A percentile compares a stretch with the other conserved stretches of the same genome.
These are phyloP conservation scores for Botryotinia convoluta DNA, from an alignment of 2,329 filamentous ascomycete species.

Conservation along the genomic window DNA sequence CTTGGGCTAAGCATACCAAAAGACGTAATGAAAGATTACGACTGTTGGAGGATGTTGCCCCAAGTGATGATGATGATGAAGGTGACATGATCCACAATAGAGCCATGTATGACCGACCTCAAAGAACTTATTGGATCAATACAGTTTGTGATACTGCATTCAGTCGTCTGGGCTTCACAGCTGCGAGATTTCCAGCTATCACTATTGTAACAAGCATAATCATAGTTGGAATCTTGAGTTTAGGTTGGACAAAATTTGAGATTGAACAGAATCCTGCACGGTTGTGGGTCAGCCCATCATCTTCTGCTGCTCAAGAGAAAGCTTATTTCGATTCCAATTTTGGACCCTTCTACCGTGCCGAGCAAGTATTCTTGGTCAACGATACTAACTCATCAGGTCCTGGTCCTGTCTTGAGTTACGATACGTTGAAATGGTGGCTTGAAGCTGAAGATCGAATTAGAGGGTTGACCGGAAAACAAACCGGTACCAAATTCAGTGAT, in stretches of 20 bases:
- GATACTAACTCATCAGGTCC: slow-evolving; percentile 64
- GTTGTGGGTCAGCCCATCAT: slow-evolving; percentile 95
- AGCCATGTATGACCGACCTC: slow-evolving; percentile 75
- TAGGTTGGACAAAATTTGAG: slow-evolving; percentile 86
- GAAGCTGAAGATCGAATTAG: slow-evolving; percentile 77
- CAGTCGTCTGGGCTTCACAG: slow-evolving; percentile 72
- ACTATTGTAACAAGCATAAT: slow-evolving; percentile 77
- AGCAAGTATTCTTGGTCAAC: slow-evolving; percentile 92
- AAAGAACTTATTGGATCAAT: slow-evolving; percentile 79
- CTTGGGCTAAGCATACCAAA: slow-evolving; percentile 69
- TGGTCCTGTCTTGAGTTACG: slow-evolving; percentile 80
- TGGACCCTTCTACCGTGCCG: slow-evolving; percentile 90
- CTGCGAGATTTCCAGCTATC: slow-evolving; percentile 78
- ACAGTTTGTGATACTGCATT: slow-evolving; percentile 78
- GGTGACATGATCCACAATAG: slow-evolving; percentile 76
- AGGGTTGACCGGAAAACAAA: slow-evolving; percentile 66
- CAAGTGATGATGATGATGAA: slow-evolving; percentile 92
- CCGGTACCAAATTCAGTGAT: slow-evolving; percentile 70
- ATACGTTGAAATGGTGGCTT: slow-evolving; percentile 92
- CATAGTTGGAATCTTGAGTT: slow-evolving; percentile 72
- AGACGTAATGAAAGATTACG: slow-evolving; percentile 80
- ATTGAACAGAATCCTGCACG: slow-evolving; percentile 87
- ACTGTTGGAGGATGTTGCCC: slow-evolving; percentile 77
- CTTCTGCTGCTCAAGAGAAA: slow-evolving; percentile 87
- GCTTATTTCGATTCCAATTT: slow-evolving; percentile 90